Percentiles rank a stretch among this genome's conserved stretches.
Evolutionary conservation across 1,139 yeast genomes (phyloP).

Genomic region (Yamadazyma jaroonii): DNA sequence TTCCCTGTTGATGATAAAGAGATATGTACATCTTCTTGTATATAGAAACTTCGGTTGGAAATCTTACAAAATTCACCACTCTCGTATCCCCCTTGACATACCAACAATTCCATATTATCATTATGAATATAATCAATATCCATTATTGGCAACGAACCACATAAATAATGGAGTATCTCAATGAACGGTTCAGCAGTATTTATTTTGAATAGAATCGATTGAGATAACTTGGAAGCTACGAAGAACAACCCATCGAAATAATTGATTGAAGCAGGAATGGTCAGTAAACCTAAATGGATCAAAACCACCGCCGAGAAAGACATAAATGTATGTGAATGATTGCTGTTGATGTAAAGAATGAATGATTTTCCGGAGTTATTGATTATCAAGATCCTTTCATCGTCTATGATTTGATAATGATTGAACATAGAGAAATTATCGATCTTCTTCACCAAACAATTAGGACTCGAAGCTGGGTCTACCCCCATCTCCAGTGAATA

Average conservation of each 20-base stretch:
- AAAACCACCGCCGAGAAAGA: slow-evolving; percentile 8
- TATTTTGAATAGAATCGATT: slow-evolving; percentile 32
- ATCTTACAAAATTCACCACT: slow-evolving; percentile 31
- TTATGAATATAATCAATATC: slow-evolving; percentile 18
- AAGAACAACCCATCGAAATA: slow-evolving; percentile 31
- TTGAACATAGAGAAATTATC: slow-evolving; percentile 11
- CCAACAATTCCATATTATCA: slow-evolving; percentile 15
- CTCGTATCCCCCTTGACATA: slow-evolving; percentile 40
- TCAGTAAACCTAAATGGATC: slow-evolving; percentile 29
- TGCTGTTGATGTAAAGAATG: slow-evolving; percentile 22
- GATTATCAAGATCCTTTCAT: slow-evolving; percentile 24
- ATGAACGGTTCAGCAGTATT: slow-evolving; percentile 27
- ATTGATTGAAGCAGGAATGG: slow-evolving; percentile 25
- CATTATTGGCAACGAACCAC: slow-evolving; percentile 37
- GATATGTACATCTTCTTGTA: background rate
- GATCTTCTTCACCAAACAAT: no score
- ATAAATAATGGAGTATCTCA: slow-evolving; percentile 18
- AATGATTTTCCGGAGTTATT: slow-evolving; percentile 32
- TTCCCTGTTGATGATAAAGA: no score
- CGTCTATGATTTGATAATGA: slow-evolving; percentile 22
- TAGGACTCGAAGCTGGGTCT: no score
- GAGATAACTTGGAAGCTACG: slow-evolving; percentile 31
- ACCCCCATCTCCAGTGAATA: no score
- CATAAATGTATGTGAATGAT: background rate
- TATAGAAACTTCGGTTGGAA: slow-evolving; percentile 7